Base-by-base conservation (phyloP, 2,329 filamentous ascomycete species). In the Diaporthe citrichinensis region DNA sequence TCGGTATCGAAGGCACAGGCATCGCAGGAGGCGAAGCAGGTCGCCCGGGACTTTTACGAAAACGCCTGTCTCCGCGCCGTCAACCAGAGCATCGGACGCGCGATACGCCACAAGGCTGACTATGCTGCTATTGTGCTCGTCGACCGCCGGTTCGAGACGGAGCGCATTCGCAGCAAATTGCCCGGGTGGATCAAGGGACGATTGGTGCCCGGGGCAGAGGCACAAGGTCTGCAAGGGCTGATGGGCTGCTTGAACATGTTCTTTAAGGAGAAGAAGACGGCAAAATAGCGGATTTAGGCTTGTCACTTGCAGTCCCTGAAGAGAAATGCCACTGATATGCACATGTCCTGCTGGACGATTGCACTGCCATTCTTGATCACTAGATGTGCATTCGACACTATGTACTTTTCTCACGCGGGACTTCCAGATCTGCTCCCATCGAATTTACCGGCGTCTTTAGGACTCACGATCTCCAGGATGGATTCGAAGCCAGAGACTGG, bases 11-110 rank as follows among this genome's bases (percentile, higher is more conserved):
- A 75, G 36, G 75, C 78, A 17, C 81, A 84, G 53, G 87, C 86
- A 0, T 79, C 83, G 73, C 80, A 75, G 25, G 71, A 73, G 51
- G 87, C 86, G 0, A 92, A 91, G 79, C 87, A 90, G 78, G 86
- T 92, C 6, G 92, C 93, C 2, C 87, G 93, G 71, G 94, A 96
- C 76, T 98, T 95, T 81, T 98, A 97, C 81, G 95, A 98, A 83
- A 98, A 98, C 82, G 92, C 95, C 0, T 98, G 96, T 83, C 98
- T 99, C 96, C 90, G 97, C 53, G 95, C 96, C 6, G 97, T 99
- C 6, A 99, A 99, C 83, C 97, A 99, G 86, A 97, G 95, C 81
- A 96, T 99, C 79, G 97, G 97, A 0, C 89, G 97, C 75, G 97
- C 95, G 1, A 98, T 99, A 80, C 89, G 97, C 62, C 97, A 99